These are phyloP conservation scores for Lentinus tigrinus DNA, from an alignment of 768 basidiomycete species.

Conservation along the genomic window DNA sequence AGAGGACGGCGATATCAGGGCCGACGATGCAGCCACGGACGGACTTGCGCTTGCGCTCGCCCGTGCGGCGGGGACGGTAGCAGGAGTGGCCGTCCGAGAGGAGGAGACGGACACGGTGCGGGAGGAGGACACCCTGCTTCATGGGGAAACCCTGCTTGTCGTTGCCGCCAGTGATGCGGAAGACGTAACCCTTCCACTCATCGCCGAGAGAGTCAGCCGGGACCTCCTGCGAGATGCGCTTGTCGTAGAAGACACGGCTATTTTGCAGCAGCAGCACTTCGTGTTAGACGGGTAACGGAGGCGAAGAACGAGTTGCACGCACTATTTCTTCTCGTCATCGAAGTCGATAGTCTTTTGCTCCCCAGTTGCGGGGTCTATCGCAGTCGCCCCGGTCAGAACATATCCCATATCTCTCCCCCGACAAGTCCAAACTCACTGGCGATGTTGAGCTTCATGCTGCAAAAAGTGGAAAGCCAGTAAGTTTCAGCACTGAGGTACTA, in stretches of 20 bases:
- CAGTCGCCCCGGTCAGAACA: constrained; percentile 5
- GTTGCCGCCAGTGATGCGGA: constrained; percentile 97
- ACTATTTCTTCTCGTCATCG: constrained; percentile 89
- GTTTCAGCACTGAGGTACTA: constrained; percentile 27
- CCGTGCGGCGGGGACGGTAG: constrained; percentile 88
- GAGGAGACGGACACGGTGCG: constrained; percentile 90
- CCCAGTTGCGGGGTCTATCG: constrained; percentile 89
- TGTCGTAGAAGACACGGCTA: constrained; percentile 95
- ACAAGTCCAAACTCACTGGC: constrained; percentile 63
- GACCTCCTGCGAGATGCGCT: constrained; percentile 95
- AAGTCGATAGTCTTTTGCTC: constrained; percentile 95
- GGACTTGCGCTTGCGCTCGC: constrained; percentile 99
- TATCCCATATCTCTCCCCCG: constrained; percentile 1
- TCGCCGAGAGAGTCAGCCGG: constrained; percentile 87
- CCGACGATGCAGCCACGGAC: constrained; percentile 98
- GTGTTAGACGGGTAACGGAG: constrained; percentile 2
- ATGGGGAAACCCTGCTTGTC: constrained; percentile 99
- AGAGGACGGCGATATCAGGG: constrained; percentile 93
- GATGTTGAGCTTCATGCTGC: constrained; percentile 95
- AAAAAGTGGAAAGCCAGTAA: not conserved
- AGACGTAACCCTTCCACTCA: constrained; percentile 95
- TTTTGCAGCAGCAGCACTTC: not conserved
- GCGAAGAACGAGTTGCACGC: constrained; percentile 27
- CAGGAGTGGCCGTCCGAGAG: constrained; percentile 97
- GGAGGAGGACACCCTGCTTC: constrained; percentile 98